Conservation (phyloP, 2,329 filamentous ascomycete genomes). For the Claviceps monticola region DNA sequence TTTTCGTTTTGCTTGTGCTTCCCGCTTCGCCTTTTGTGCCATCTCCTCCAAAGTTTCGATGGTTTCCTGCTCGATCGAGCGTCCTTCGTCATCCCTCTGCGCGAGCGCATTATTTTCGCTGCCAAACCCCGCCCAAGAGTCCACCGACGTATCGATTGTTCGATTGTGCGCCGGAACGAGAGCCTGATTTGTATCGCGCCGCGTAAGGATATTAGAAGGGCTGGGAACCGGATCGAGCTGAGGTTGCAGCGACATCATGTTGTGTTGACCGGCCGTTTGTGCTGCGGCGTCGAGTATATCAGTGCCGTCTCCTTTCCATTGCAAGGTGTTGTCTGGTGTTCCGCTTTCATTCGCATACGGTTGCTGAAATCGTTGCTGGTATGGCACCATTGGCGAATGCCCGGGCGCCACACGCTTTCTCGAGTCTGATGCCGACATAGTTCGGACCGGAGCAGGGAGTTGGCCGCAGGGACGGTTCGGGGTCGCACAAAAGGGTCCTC, state of each 20-base stretch:
- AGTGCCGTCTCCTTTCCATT: constrained; percentile 30
- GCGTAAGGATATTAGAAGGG: constrained; percentile 37
- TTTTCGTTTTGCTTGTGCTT: constrained; percentile 80
- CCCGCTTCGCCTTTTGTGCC: constrained; percentile 70
- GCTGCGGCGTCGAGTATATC: constrained; percentile 23
- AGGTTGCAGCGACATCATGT: constrained; percentile 23
- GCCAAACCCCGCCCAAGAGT: constrained; percentile 28
- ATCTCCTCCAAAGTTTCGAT: constrained; percentile 68
- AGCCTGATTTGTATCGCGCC: constrained; percentile 35
- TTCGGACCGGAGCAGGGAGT: background rate
- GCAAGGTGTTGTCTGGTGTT: constrained; percentile 31
- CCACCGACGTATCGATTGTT: constrained; percentile 24
- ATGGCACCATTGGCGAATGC: constrained; percentile 46
- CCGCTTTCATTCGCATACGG: constrained; percentile 31
- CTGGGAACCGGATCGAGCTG: constrained; percentile 20
- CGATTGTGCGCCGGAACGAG: constrained; percentile 31
- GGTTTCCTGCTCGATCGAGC: constrained; percentile 45
- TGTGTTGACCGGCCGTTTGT: constrained; percentile 22
- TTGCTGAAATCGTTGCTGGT: constrained; percentile 36
- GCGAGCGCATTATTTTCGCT: constrained; percentile 26
- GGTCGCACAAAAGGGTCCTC: background rate
- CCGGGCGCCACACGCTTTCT: constrained; percentile 66
- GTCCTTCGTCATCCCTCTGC: constrained; percentile 21
- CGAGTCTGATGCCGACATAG: constrained; percentile 36
- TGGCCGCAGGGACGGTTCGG: background rate